phyloP scores from a whole-genome alignment of 345 rosid genomes.

The Erysimum cheiranthoides region DNA sequence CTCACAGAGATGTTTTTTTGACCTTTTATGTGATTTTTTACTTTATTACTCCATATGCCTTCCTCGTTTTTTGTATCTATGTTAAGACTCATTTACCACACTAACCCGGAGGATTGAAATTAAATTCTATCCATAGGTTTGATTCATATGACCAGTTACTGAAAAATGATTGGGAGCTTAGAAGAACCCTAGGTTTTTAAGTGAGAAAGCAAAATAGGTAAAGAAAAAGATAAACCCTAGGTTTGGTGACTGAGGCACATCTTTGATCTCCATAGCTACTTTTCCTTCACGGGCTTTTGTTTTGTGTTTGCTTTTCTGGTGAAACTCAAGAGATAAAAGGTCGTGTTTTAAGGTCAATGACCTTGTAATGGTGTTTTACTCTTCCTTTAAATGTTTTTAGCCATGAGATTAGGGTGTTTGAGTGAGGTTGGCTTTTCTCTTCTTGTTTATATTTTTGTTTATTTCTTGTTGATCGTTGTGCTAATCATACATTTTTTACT shows the following conservation, averaged over 20 bases:
- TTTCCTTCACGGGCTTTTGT: background rate
- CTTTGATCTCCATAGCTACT: constrained; percentile 15
- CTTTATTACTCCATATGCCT: background rate
- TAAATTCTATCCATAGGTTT: background rate
- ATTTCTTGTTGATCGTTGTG: constrained; percentile 33
- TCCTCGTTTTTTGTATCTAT: constrained; percentile 36
- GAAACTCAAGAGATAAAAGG: background rate
- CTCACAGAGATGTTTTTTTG: constrained; percentile 18
- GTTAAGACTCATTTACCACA: constrained; percentile 28
- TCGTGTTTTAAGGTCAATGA: constrained; percentile 6
- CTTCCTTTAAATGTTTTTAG: constrained; percentile 28
- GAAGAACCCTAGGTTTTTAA: constrained; percentile 35
- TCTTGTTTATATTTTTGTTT: background rate
- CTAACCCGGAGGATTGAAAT: constrained; percentile 11
- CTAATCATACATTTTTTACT: constrained; percentile 34
- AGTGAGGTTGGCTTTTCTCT: constrained; percentile 18
- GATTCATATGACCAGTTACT: constrained; percentile 26
- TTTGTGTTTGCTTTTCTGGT: background rate
- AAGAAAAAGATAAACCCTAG: constrained; percentile 36
- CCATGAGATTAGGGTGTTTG: constrained; percentile 7
- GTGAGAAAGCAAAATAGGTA: background rate
- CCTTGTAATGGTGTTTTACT: background rate
- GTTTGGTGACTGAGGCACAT: constrained; percentile 27
- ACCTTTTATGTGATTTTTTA: background rate
- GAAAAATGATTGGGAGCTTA: constrained; percentile 10